Evolutionary conservation across 257 asterid genomes (phyloP), one percentile per base, ranked within the genome.

Genomic region (Capsicum pubescens): DNA sequence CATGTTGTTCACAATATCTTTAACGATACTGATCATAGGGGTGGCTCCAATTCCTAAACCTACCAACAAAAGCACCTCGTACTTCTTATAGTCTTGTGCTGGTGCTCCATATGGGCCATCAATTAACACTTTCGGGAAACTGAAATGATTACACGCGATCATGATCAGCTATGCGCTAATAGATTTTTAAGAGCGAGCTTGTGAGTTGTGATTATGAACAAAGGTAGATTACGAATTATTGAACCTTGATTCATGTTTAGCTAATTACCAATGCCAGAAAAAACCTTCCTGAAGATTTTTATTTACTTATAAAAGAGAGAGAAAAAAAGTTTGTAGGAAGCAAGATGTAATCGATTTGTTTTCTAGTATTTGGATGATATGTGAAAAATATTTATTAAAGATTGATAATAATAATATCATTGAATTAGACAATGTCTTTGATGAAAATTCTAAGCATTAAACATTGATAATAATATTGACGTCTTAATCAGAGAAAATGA

Each of bases 21-120:
- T 95, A 15, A 93, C 92, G 0, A 95, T 95, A 79, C 98, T 95
- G 82, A 95, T 93, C 98, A 95, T 95, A 3, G 98, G 98, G 0
- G 98, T 95, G 0, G 98, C 97, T 0, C 97, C 98, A n/a, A 93
- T 95, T 13, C 98, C 97, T 6, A 95, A 88, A 11, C 98, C 98
- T 1, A 95, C 97, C 35, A 95, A 85, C 52, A 95, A 79, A 17
- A 93, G 94, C 3, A 95, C 97, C 0, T 95, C 98, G 82, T 95
- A 95, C 48, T 95, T 90, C 88, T 95, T 93, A 92, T 95, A 95
- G 88, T 95, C 98, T 90, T 95, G 98, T 66, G 98, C 93, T 64
- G 98, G 97, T 86, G 98, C 98, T 81, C 97, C 98, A n/a, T 95
- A 95, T 82, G 98, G 98, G 14, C 98, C 98, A 59, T 95, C 97